These are phyloP conservation scores for Starmera dryadoides DNA, from an alignment of 805 yeast species.

Conservation along the genomic window DNA sequence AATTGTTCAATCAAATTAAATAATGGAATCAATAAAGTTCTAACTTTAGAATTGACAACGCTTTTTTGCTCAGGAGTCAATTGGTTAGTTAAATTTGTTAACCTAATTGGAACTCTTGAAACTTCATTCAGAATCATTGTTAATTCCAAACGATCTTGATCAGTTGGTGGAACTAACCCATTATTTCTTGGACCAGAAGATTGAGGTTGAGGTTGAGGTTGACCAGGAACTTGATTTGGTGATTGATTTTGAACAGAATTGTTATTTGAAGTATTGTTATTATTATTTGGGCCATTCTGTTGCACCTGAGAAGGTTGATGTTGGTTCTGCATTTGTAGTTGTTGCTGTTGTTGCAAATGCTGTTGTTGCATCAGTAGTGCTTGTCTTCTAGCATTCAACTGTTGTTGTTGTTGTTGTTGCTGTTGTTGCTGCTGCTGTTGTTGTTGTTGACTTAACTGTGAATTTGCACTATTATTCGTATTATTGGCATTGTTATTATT, in stretches of 20 bases:
- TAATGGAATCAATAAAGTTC: conserved; percentile 40
- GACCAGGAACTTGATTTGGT: conserved; percentile 13
- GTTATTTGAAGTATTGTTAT: conserved; percentile 13
- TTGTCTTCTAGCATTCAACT: conserved; percentile 5
- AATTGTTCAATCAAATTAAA: conserved; percentile 66
- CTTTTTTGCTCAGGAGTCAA: conserved; percentile 60
- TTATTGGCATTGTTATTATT: conserved; percentile 5
- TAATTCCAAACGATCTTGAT: conserved; percentile 55
- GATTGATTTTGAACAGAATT: conserved; percentile 9
- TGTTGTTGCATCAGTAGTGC: conserved; percentile 1
- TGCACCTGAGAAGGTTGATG: conserved; percentile 13
- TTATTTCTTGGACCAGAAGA: conserved; percentile 4
- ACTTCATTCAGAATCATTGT: conserved; percentile 65
- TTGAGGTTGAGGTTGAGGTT: too few species aligned
- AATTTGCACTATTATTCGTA: conserved; percentile 1
- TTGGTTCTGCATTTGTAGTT: conserved; percentile 5
- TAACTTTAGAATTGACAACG: conserved; percentile 46
- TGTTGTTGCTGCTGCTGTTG: conserved; percentile 4
- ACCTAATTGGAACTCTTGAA: conserved; percentile 52
- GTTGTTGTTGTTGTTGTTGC: conserved; percentile 6
- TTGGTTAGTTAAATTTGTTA: conserved; percentile 57
- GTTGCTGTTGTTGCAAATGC: conserved; percentile 5
- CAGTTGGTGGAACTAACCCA: conserved; percentile 36
- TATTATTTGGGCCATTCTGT: conserved; percentile 12
- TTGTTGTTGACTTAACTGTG: too few species aligned